phyloP scores from a whole-genome alignment of 192 early-diverging fungal species.

The Linnemannia hyalina region DNA sequence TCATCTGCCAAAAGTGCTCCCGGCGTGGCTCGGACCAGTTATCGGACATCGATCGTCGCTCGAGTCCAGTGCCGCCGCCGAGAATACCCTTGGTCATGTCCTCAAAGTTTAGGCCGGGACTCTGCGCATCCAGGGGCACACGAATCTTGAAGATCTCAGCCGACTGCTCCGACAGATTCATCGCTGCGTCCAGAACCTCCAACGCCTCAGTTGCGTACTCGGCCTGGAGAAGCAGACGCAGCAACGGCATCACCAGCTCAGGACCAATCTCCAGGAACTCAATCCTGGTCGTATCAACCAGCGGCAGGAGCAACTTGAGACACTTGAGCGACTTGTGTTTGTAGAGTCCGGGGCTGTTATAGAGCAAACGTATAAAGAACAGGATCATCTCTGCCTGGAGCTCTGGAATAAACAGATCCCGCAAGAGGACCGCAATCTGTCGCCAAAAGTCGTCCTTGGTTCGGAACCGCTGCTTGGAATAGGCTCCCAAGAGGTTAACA shows the following conservation, averaged over 20 bases:
- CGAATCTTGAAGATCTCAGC: constrained; percentile 52
- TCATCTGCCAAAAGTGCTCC: constrained; percentile 54
- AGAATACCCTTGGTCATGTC: constrained; percentile 56
- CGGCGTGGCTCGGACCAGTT: constrained; percentile 29
- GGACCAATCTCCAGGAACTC: constrained; percentile 67
- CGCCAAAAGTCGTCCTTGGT: constrained; percentile 81
- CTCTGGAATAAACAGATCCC: constrained; percentile 73
- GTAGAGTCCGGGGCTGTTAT: constrained; percentile 73
- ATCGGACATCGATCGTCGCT: constrained; percentile 33
- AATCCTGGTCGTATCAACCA: constrained; percentile 56
- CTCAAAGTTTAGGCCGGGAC: constrained; percentile 44
- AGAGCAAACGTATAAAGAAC: constrained; percentile 72
- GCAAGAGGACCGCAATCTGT: constrained; percentile 70
- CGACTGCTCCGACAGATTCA: constrained; percentile 57
- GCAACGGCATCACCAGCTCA: constrained; percentile 75
- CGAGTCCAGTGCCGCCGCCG: constrained; percentile 49
- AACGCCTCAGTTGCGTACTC: constrained; percentile 75
- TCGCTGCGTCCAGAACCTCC: constrained; percentile 79
- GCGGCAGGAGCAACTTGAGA: constrained; percentile 76
- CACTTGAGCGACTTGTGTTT: constrained; percentile 72
- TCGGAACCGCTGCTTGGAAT: constrained; percentile 74
- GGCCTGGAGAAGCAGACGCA: constrained; percentile 72
- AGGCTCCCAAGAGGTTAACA: constrained; percentile 67
- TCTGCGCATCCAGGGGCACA: constrained; percentile 42
- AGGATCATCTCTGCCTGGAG: constrained; percentile 71